Evolutionary conservation across 2,329 filamentous ascomycete species (phyloP), one percentile per base, ranked within the genome.

Genomic region (Talaromyces sp.): DNA sequence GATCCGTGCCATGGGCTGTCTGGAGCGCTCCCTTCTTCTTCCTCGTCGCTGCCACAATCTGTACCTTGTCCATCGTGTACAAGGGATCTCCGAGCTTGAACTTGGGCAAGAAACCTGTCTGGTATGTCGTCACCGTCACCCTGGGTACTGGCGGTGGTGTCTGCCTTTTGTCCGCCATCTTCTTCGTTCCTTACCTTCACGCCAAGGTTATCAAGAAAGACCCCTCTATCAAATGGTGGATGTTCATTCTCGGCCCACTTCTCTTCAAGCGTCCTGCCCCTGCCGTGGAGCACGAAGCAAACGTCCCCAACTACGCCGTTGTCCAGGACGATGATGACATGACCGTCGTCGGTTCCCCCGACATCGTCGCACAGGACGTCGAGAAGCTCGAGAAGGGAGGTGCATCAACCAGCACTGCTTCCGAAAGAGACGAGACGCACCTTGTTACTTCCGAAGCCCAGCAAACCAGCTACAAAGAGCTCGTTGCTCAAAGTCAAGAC

Each of bases 41-140:
- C 80, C 83, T 91, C 57, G 82, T 91, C 60, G 87, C 88, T 57
- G 86, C 80, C 57, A 89, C 86, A 59, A 75, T 91, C 66, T 89
- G 87, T 75, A 88, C 88, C 0, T 79, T 92, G 5, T 89, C 86
- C 43, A 85, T 92, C 65, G 88, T 91, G 64, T 91, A 89, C 81
- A 91, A 91, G 80, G 88, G 88, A 13, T 89, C 88, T 9, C 87
- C 88, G 22, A 85, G 78, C 60, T 80, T 89, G 31, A 80, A 81
- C 21, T 77, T 89, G 28, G 78, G 76, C 76, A 83, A 86, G 74
- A 88, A 86, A 65, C 85, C 88, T 1, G 72, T 73, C 8, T 85
- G 82, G 81, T 91, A 83, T 67, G 83, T 91, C 61, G 86, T 80
- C 10, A 75, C 81, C 13, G 86, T 90, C 61, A 86, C 84, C 17